Percentiles rank a stretch among this genome's conserved stretches.
phyloP scores from a whole-genome alignment of 106 monocot genomes.

The Acanthochlamys bracteata region DNA sequence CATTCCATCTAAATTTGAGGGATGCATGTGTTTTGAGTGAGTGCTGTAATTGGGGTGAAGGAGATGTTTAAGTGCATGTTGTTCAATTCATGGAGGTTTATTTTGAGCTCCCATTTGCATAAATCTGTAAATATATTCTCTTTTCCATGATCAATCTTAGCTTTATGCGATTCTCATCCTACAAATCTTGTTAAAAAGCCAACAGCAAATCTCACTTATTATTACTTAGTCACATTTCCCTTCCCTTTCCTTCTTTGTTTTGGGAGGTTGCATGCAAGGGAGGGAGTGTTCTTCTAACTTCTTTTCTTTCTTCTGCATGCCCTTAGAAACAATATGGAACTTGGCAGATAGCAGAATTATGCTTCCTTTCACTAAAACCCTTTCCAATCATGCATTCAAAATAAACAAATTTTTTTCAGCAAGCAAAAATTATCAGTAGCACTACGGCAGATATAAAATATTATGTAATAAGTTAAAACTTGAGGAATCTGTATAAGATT shows the following conservation, averaged over 20 bases:
- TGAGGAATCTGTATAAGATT: no score
- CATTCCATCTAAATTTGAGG: no score
- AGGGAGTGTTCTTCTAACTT: neutral
- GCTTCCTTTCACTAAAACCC: neutral
- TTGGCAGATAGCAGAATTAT: neutral
- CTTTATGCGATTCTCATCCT: conserved; percentile 7
- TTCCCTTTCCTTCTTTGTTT: neutral
- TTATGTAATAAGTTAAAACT: no score
- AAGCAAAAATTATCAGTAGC: no score
- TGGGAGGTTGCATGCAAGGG: conserved; percentile 2
- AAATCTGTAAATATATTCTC: neutral
- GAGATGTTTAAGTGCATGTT: no score
- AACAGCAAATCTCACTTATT: conserved; percentile 1
- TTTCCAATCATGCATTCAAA: no score
- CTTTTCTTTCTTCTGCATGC: neutral
- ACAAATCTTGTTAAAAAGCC: neutral
- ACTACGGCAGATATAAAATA: no score
- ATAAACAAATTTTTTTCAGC: no score
- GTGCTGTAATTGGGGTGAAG: no score
- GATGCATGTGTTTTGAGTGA: no score
- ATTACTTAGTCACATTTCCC: neutral
- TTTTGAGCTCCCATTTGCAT: neutral
- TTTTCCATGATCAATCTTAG: neutral
- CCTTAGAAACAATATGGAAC: neutral
- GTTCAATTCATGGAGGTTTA: neutral